Conservation (phyloP, 1,284 basidiomycete genomes). For the Puccinia brachypodii region DNA sequence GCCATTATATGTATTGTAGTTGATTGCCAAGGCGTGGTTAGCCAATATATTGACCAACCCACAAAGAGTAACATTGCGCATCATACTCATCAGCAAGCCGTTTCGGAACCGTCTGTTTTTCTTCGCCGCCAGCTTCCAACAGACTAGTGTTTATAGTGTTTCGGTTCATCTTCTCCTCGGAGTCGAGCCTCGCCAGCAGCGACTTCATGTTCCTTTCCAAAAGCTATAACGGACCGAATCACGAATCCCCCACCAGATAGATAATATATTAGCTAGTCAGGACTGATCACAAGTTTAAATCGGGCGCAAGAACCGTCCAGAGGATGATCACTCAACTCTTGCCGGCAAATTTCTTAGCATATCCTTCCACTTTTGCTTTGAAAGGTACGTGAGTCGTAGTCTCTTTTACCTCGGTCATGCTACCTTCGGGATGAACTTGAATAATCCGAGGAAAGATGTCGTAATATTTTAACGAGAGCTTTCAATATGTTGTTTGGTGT, state of each 20-base stretch:
- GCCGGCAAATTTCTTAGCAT: slow-evolving; percentile 46
- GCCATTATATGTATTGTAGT: too few relatives aligned
- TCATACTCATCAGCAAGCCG: background rate
- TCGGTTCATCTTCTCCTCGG: slow-evolving; percentile 25
- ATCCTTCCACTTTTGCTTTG: slow-evolving; percentile 44
- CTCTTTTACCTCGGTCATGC: background rate
- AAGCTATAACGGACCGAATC: slow-evolving; percentile 7
- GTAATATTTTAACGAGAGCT: background rate
- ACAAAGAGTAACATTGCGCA: too few relatives aligned
- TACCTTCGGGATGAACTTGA: background rate
- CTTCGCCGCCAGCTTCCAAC: background rate
- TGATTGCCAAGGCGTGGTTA: too few relatives aligned
- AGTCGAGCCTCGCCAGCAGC: slow-evolving; percentile 41
- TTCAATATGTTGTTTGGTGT: background rate
- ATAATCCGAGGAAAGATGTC: background rate
- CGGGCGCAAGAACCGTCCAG: background rate
- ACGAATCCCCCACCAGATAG: background rate
- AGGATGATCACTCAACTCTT: slow-evolving; percentile 35
- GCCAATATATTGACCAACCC: too few relatives aligned
- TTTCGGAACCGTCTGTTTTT: too few relatives aligned
- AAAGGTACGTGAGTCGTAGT: slow-evolving; percentile 5
- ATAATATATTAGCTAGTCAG: background rate
- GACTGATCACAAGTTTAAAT: background rate
- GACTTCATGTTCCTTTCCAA: slow-evolving; percentile 45
- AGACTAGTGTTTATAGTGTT: background rate